Conservation (phyloP, 768 basidiomycete genomes). For the Pleurotus salmoneostramineus region DNA sequence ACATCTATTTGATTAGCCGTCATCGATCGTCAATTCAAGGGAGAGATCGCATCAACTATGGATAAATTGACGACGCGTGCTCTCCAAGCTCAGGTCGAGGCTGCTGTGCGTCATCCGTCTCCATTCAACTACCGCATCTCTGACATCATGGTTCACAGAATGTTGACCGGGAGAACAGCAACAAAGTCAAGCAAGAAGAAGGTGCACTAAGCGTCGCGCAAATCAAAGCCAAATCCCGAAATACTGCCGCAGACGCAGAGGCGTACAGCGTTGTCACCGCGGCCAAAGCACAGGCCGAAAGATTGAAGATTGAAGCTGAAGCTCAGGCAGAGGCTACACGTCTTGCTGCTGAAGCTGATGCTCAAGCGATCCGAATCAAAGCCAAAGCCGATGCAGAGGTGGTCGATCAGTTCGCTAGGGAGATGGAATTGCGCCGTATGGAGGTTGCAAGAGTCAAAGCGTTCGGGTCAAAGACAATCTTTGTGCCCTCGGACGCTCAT, state of each 20-base stretch:
- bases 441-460: constrained; percentile 62
- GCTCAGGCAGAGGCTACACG: constrained; percentile 77
- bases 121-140: not conserved
- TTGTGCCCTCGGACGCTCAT: constrained; percentile 61
- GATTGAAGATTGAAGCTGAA: constrained; percentile 70
- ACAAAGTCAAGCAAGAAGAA: constrained; percentile 83
- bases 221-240: constrained; percentile 66
- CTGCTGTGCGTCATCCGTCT: constrained; percentile 49
- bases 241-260: constrained; percentile 69
- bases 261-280: constrained; percentile 72
- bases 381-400: constrained; percentile 61
- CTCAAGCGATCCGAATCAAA: constrained; percentile 61
- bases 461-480: constrained; percentile 66
- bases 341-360: constrained; percentile 73
- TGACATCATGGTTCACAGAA: constrained; percentile 39
- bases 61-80: constrained; percentile 79
- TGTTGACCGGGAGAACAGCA: constrained; percentile 83
- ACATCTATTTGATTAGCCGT: constrained; percentile 45
- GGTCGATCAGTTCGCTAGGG: constrained; percentile 62
- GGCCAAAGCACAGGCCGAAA: constrained; percentile 69
- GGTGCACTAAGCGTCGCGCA: constrained; percentile 73
- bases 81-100: constrained; percentile 84
- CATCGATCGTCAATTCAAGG: constrained; percentile 86
- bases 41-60: constrained; percentile 83
- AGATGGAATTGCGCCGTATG: constrained; percentile 69